Evolutionary conservation across 176 grass and related monocot genomes (phyloP).

Genomic region (Tuctoria greenei): DNA sequence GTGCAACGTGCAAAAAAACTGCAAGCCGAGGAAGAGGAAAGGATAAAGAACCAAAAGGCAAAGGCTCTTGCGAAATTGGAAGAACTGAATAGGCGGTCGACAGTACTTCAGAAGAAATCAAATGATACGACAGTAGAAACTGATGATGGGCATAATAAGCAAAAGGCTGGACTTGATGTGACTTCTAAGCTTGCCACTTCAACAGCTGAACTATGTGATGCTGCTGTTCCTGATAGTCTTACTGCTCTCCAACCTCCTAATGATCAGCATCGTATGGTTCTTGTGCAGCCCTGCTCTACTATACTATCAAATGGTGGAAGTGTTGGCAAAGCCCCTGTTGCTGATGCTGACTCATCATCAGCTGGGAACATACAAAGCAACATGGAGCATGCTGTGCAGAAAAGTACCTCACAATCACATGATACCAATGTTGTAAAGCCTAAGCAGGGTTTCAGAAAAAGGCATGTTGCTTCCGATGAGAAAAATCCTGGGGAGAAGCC

Average conservation of each 20-base stretch:
- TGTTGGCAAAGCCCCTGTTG: conserved; percentile 29
- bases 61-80: conserved; percentile 94
- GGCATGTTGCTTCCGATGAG: conserved; percentile 48
- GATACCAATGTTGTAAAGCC: conserved; percentile 42
- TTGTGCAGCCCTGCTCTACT: conserved; percentile 24
- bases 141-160: conserved; percentile 28
- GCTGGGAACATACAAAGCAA: conserved; percentile 27
- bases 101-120: conserved; percentile 48
- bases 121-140: conserved; percentile 32
- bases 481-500: conserved; percentile 47
- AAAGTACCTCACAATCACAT: conserved; percentile 39
- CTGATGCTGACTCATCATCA: conserved; percentile 23
- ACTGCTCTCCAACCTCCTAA: conserved; percentile 10
- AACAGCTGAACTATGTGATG: conserved; percentile 12
- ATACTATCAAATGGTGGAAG: conserved; percentile 11
- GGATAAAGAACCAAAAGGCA: conserved; percentile 76
- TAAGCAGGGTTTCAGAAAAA: conserved; percentile 77
- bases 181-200: conserved; percentile 23
- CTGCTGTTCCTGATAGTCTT: conserved; percentile 23
- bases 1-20: conserved; percentile 80
- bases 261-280: conserved; percentile 25
- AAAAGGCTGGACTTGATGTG: conserved; percentile 35
- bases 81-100: conserved; percentile 78
- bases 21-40: conserved; percentile 89
- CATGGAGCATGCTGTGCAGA: conserved; percentile 33